These are phyloP conservation scores for Phytophthora idaei DNA, from an alignment of 352 stramenopile genomes.

Conservation along the genomic window DNA sequence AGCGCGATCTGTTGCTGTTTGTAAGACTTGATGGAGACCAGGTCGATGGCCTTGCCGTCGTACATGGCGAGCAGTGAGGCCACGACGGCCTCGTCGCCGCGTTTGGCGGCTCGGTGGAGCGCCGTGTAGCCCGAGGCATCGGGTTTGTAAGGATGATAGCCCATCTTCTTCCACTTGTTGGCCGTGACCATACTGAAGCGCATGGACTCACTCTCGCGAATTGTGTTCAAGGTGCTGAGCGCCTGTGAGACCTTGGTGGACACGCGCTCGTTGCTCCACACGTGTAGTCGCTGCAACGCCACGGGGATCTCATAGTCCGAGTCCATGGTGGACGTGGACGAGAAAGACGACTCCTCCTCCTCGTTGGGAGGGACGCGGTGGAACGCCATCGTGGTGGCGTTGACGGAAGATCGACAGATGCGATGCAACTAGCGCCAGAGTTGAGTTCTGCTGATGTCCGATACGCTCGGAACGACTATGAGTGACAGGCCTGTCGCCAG, in stretches of 20 bases:
- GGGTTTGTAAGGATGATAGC: conserved; percentile 84
- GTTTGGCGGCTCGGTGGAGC: conserved; percentile 77
- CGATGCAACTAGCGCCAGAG: conserved; percentile 1
- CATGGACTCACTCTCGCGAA: conserved; percentile 80
- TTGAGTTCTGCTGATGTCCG: conserved; percentile 13
- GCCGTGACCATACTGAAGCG: conserved; percentile 79
- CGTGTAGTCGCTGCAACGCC: conserved; percentile 64
- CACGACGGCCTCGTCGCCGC: conserved; percentile 68
- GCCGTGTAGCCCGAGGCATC: conserved; percentile 82
- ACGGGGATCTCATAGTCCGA: conserved; percentile 85
- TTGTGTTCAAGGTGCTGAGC: conserved; percentile 68
- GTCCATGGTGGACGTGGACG: conserved; percentile 85
- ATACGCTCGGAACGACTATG: conserved; percentile 16
- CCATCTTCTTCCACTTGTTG: conserved; percentile 85
- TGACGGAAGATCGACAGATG: conserved; percentile 6
- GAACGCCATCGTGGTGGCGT: conserved; percentile 26
- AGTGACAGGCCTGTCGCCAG: background rate
- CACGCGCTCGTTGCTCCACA: conserved; percentile 71
- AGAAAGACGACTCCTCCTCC: conserved; percentile 75
- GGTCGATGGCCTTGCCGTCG: conserved; percentile 70
- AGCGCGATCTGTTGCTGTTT: conserved; percentile 83
- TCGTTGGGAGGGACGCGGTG: conserved; percentile 22
- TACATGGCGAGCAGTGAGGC: conserved; percentile 82
- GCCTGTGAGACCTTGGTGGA: conserved; percentile 65
- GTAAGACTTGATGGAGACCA: conserved; percentile 64